Conservation (phyloP, 2,329 filamentous ascomycete genomes). For the Colletotrichum melonis region DNA sequence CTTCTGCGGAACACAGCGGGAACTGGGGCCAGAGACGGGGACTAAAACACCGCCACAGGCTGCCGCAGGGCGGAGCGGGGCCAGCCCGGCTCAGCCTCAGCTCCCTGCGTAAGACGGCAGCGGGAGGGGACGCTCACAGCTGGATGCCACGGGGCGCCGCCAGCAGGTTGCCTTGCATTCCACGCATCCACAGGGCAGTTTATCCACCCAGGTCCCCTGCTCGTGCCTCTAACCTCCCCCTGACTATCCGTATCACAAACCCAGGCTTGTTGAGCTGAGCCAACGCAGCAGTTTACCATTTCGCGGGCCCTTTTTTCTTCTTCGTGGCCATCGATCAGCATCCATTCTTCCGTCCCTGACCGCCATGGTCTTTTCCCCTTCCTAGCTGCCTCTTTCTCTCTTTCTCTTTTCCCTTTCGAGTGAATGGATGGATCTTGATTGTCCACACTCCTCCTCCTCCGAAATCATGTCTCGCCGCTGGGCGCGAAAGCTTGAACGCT, state of each 20-base stretch:
- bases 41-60: constrained; percentile 9
- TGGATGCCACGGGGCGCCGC: not conserved
- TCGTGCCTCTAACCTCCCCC: constrained; percentile 11
- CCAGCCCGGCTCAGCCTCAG: constrained; percentile 12
- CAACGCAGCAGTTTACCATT: constrained; percentile 11
- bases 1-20: not conserved
- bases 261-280: constrained; percentile 7
- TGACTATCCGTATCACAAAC: constrained; percentile 18
- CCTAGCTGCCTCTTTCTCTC: constrained; percentile 8
- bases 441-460: constrained; percentile 40
- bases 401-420: constrained; percentile 10
- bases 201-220: constrained; percentile 6
- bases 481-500: constrained; percentile 80
- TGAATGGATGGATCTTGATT: constrained; percentile 35
- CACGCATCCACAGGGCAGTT: not conserved
- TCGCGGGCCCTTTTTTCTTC: constrained; percentile 12
- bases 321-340: constrained; percentile 15
- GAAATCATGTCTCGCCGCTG: constrained; percentile 69
- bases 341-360: constrained; percentile 21
- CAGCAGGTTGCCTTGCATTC: not conserved
- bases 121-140: not conserved
- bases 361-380: constrained; percentile 27
- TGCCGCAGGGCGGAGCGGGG: not conserved
- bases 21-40: not conserved
- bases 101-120: constrained; percentile 6